Evolutionary conservation across 306 rosid genomes (phyloP).

Genomic region (Quillaja saponaria): DNA sequence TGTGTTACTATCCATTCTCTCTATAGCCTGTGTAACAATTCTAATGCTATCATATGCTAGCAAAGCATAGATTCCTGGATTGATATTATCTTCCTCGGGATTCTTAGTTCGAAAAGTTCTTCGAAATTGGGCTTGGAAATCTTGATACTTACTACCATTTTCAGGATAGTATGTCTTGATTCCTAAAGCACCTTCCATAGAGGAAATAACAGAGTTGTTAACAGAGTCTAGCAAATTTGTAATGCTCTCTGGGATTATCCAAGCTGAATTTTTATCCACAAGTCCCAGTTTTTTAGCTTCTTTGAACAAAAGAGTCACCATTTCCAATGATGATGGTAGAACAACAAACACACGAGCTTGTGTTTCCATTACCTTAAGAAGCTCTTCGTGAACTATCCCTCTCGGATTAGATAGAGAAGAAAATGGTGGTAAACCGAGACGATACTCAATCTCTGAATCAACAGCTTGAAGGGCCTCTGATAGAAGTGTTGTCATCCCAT

Average conservation of each 20-base stretch:
- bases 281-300: constrained; percentile 56
- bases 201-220: constrained; percentile 42
- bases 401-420: constrained; percentile 47
- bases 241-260: constrained; percentile 64
- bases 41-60: constrained; percentile 63
- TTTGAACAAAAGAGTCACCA: constrained; percentile 48
- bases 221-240: constrained; percentile 51
- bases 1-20: constrained; percentile 22
- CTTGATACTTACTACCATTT: constrained; percentile 31
- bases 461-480: constrained; percentile 58
- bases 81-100: constrained; percentile 47
- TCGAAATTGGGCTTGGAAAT: constrained; percentile 42
- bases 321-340: constrained; percentile 55
- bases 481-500: constrained; percentile 46
- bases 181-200: constrained; percentile 68
- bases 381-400: constrained; percentile 49
- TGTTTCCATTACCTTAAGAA: constrained; percentile 33
- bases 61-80: constrained; percentile 57
- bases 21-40: constrained; percentile 45
- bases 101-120: constrained; percentile 29
- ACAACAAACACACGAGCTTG: constrained; percentile 60
- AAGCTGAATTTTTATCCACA: constrained; percentile 47
- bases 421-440: constrained; percentile 56
- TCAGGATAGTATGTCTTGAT: constrained; percentile 52
- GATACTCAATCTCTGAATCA: constrained; percentile 55